These are phyloP conservation scores for Phialophora tarda DNA, from an alignment of 2,329 filamentous ascomycete genomes.

Conservation along the genomic window DNA sequence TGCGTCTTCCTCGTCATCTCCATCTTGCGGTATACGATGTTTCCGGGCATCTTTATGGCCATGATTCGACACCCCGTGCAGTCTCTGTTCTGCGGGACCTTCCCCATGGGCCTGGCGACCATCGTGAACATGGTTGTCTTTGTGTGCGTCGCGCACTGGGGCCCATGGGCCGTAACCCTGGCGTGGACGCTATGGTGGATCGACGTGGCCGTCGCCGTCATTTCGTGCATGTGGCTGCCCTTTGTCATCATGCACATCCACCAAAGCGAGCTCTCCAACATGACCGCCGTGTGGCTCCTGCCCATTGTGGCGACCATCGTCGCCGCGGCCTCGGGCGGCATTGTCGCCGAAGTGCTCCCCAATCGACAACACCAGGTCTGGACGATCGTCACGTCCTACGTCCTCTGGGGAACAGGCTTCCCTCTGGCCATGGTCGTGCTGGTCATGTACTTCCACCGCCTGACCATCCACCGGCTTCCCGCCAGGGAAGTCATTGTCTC, in stretches of 20 bases:
- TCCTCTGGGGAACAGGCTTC: constrained; percentile 70
- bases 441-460: constrained; percentile 71
- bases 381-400: constrained; percentile 68
- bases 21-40: constrained; percentile 64
- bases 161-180: constrained; percentile 55
- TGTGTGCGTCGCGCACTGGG: constrained; percentile 63
- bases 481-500: constrained; percentile 71
- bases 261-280: constrained; percentile 56
- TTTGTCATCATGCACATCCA: constrained; percentile 50
- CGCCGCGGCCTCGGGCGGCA: constrained; percentile 67
- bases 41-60: constrained; percentile 66
- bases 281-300: constrained; percentile 69
- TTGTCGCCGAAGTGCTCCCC: constrained; percentile 65
- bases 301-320: constrained; percentile 72
- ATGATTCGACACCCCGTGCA: constrained; percentile 70
- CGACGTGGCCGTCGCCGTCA: constrained; percentile 53
- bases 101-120: constrained; percentile 69
- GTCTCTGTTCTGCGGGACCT: constrained; percentile 67
- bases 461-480: constrained; percentile 70
- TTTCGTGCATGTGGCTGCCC: constrained; percentile 53
- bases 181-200: constrained; percentile 60
- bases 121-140: constrained; percentile 68
- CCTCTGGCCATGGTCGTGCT: constrained; percentile 67
- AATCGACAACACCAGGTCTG: constrained; percentile 61
- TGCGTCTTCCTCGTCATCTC: constrained; percentile 60